Evolutionary conservation across 768 basidiomycete genomes (phyloP).

Genomic region (Boletus edulis): DNA sequence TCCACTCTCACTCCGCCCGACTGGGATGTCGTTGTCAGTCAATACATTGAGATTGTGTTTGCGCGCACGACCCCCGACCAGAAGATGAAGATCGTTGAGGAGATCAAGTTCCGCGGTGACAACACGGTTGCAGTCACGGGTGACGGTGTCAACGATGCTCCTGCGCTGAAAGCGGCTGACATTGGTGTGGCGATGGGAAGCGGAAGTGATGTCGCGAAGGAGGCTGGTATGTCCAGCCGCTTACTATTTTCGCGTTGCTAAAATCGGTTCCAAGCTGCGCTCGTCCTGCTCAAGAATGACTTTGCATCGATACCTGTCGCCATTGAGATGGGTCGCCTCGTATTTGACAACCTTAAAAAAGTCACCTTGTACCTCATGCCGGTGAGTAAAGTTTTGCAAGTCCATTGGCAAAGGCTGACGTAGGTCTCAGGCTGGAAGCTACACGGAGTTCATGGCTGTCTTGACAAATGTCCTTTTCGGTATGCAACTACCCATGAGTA

Average conservation of each 20-base stretch:
- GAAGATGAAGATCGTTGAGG: slow-evolving; percentile 56
- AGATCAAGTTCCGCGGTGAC: slow-evolving; percentile 45
- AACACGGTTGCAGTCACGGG: slow-evolving; percentile 54
- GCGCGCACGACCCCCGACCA: slow-evolving; percentile 57
- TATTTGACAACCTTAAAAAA: slow-evolving; percentile 59
- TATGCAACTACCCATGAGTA: slow-evolving; percentile 55
- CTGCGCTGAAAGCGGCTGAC: slow-evolving; percentile 51
- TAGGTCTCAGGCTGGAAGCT: slow-evolving; percentile 43
- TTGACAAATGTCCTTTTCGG: slow-evolving; percentile 56
- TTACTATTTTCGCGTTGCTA: not conserved
- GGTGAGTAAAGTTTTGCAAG: slow-evolving; percentile 17
- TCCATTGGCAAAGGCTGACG: not conserved
- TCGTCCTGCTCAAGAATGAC: slow-evolving; percentile 56
- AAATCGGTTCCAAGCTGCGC: slow-evolving; percentile 27
- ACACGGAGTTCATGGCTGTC: slow-evolving; percentile 58
- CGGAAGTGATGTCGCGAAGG: slow-evolving; percentile 51
- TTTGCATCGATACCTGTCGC: slow-evolving; percentile 57
- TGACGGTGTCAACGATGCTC: slow-evolving; percentile 55
- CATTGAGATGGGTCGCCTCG: slow-evolving; percentile 56
- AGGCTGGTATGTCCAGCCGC: slow-evolving; percentile 40
- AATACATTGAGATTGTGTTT: slow-evolving; percentile 48
- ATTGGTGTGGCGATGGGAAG: slow-evolving; percentile 54
- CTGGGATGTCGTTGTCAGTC: slow-evolving; percentile 39
- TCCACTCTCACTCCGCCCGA: slow-evolving; percentile 33
- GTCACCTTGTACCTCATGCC: slow-evolving; percentile 44